phyloP scores from a whole-genome alignment of 441 rosid genomes.

The Viola pubescens region DNA sequence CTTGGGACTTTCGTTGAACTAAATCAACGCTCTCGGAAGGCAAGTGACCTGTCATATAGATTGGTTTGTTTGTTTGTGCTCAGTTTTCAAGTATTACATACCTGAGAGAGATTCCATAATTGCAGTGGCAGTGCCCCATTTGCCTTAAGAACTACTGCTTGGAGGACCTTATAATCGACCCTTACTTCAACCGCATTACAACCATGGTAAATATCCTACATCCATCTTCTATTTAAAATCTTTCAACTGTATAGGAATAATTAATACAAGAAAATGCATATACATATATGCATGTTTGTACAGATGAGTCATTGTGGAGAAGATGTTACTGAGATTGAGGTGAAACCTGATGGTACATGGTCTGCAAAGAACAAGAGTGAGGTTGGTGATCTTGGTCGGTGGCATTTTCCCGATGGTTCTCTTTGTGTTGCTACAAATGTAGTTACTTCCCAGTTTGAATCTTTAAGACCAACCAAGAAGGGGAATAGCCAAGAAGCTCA shows the following conservation, averaged over 20 bases:
- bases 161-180: slow-evolving; percentile 67
- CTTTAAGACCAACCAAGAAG: slow-evolving; percentile 38
- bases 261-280: neutral
- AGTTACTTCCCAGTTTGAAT: slow-evolving; percentile 28
- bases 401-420: slow-evolving; percentile 69
- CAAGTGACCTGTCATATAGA: slow-evolving; percentile 15
- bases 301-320: slow-evolving; percentile 80
- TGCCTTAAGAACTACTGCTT: slow-evolving; percentile 72
- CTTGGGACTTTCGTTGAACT: slow-evolving; percentile 79
- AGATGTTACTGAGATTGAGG: slow-evolving; percentile 70
- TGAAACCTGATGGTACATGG: slow-evolving; percentile 88
- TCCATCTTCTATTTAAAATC: too few species aligned
- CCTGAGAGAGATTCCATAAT: slow-evolving; percentile 11
- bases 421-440: slow-evolving; percentile 35
- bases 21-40: slow-evolving; percentile 86
- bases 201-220: slow-evolving; percentile 37
- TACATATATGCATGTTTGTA: neutral
- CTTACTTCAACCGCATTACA: slow-evolving; percentile 74
- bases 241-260: too few species aligned
- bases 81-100: slow-evolving; percentile 5
- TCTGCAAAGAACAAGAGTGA: slow-evolving; percentile 62
- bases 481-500: slow-evolving; percentile 55
- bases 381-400: slow-evolving; percentile 52
- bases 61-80: neutral
- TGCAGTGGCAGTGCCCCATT: slow-evolving; percentile 89